These are phyloP conservation scores for Coemansia guatemalensis DNA, from an alignment of 192 early-diverging fungal genomes.

Conservation along the genomic window DNA sequence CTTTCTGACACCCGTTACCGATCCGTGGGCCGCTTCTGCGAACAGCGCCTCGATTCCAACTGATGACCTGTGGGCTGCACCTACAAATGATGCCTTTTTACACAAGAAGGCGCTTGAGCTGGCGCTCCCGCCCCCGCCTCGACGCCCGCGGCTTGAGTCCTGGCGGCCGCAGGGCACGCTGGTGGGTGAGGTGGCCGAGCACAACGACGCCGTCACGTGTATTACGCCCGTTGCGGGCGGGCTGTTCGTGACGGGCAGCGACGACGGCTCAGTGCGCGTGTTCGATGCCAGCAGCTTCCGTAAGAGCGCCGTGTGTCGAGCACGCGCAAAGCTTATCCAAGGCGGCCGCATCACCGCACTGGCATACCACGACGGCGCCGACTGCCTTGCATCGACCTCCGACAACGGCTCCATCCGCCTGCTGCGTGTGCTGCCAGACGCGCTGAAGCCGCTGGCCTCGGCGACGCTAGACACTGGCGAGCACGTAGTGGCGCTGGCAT, in stretches of 20 bases:
- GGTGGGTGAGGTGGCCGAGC: constrained; percentile 81
- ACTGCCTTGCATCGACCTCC: constrained; percentile 76
- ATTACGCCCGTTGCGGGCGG: constrained; percentile 69
- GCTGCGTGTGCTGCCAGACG: constrained; percentile 51
- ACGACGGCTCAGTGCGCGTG: constrained; percentile 78
- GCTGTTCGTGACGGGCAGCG: constrained; percentile 78
- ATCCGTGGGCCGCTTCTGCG: constrained; percentile 19
- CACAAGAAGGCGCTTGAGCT: constrained; percentile 58
- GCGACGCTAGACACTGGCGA: constrained; percentile 15
- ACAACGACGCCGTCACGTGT: constrained; percentile 74
- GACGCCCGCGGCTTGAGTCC: constrained; percentile 39
- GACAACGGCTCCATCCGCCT: constrained; percentile 83
- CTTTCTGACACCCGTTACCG: constrained; percentile 40
- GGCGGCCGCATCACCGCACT: constrained; percentile 76
- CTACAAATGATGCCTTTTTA: constrained; percentile 40
- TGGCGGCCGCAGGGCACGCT: constrained; percentile 80
- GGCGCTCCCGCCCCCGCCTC: constrained; percentile 37
- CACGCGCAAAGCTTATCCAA: constrained; percentile 66
- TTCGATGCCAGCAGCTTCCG: constrained; percentile 83
- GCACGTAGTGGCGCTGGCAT: constrained; percentile 22
- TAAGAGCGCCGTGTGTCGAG: constrained; percentile 79
- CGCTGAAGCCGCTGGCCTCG: constrained; percentile 19
- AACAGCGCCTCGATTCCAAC: background rate
- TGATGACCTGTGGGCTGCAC: background rate
- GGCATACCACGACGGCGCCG: constrained; percentile 74